phyloP scores from a whole-genome alignment of 768 basidiomycete genomes.

The Lentinus brumalis region DNA sequence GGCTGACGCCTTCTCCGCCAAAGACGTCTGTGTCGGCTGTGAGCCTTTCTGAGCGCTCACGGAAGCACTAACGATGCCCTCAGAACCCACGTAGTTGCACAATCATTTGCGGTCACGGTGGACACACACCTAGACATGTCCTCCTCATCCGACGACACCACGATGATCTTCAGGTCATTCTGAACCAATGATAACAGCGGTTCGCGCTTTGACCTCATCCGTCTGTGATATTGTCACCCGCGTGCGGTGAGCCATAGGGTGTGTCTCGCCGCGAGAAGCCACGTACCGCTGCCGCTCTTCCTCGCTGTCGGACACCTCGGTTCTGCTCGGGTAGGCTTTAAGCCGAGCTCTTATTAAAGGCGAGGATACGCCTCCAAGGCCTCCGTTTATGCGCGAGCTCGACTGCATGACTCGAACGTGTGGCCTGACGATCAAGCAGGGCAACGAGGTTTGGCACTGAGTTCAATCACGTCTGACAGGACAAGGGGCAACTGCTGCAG shows the following conservation, averaged over 20 bases:
- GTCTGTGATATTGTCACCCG: neutral
- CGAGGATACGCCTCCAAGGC: too few species aligned
- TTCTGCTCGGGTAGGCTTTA: neutral
- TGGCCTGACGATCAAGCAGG: neutral
- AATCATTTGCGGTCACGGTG: neutral
- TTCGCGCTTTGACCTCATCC: constrained; percentile 1
- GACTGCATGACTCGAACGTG: neutral
- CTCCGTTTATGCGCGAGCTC: too few species aligned
- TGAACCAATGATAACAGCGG: neutral
- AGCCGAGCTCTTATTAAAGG: neutral
- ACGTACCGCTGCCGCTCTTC: constrained; percentile 44
- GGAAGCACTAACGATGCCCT: neutral
- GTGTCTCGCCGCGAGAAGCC: neutral
- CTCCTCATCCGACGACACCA: constrained; percentile 36
- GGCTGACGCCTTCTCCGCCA: too few species aligned
- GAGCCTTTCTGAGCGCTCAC: constrained; percentile 4
- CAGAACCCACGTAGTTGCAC: neutral
- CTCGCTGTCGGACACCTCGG: constrained; percentile 48
- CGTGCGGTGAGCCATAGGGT: neutral
- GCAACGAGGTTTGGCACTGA: too few species aligned
- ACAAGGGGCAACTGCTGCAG: too few species aligned
- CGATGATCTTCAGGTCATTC: constrained; percentile 44
- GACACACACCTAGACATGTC: constrained; percentile 4
- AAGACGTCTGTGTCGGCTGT: neutral
- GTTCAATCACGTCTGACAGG: too few species aligned